Percentiles rank a stretch among this genome's conserved stretches.
Conservation (phyloP, 176 grass and related monocot genomes). For the maize (Zea mays) region DNA sequence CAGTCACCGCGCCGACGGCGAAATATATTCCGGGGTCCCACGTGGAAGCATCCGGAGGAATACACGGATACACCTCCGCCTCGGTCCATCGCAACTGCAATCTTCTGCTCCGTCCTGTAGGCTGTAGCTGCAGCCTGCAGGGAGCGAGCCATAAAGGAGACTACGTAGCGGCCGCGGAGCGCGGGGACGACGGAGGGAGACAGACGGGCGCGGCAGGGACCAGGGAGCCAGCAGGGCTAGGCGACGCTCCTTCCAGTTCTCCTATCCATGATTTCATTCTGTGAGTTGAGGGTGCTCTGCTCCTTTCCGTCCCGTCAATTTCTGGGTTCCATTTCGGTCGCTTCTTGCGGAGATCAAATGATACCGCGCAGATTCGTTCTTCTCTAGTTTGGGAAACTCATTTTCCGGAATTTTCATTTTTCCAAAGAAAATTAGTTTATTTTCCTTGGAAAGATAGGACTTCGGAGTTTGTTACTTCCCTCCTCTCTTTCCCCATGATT, state of each 20-base stretch:
- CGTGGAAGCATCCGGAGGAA: background rate
- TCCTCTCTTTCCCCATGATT: background rate
- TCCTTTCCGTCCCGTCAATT: background rate
- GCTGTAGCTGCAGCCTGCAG: background rate
- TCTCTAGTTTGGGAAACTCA: background rate
- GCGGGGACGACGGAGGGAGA: background rate
- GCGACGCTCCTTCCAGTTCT: background rate
- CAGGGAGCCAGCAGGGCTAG: background rate
- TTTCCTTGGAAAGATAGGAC: too few species aligned
- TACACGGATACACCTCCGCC: background rate
- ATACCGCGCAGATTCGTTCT: background rate
- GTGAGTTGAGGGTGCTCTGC: background rate
- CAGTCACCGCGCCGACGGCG: accelerated
- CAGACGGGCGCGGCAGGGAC: background rate
- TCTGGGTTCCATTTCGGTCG: background rate
- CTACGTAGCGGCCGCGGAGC: background rate
- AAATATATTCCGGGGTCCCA: conserved; percentile 17
- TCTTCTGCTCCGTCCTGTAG: background rate
- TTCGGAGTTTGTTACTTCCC: background rate
- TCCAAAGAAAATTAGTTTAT: too few species aligned
- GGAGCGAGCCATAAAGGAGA: background rate
- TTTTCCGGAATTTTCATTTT: too few species aligned
- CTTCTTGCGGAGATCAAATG: background rate
- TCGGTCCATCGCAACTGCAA: background rate
- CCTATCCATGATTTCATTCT: background rate